Evolutionary conservation across 352 stramenopile genomes (phyloP).

Genomic region (Globisporangium paddicum): DNA sequence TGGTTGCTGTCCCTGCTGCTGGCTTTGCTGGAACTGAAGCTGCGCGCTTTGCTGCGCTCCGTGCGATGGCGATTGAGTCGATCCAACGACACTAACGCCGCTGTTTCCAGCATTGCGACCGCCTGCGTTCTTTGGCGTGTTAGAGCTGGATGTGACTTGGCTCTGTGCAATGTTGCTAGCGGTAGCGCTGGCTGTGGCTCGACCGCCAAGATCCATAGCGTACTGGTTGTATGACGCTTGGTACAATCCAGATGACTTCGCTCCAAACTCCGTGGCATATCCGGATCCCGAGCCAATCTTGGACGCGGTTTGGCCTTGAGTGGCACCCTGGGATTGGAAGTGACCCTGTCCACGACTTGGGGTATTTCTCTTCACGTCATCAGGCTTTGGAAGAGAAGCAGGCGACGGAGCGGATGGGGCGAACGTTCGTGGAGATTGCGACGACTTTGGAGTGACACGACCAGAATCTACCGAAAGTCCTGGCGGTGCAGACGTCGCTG

Average conservation of each 20-base stretch:
- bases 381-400: constrained; percentile 81
- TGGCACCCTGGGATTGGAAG: constrained; percentile 39
- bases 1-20: constrained; percentile 23
- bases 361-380: constrained; percentile 77
- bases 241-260: constrained; percentile 61
- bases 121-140: constrained; percentile 51
- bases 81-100: constrained; percentile 15
- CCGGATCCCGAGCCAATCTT: constrained; percentile 53
- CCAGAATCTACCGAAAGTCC: constrained; percentile 67
- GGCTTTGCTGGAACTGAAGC: constrained; percentile 31
- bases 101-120: constrained; percentile 15
- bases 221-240: constrained; percentile 80
- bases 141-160: constrained; percentile 30
- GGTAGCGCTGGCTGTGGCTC: constrained; percentile 13
- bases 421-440: constrained; percentile 55
- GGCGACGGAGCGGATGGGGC: constrained; percentile 75
- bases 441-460: constrained; percentile 58
- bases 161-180: constrained; percentile 29
- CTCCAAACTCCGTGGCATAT: constrained; percentile 50
- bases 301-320: constrained; percentile 27
- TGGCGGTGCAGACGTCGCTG: constrained; percentile 54
- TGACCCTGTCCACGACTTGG: constrained; percentile 48
- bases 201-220: constrained; percentile 65
- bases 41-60: constrained; percentile 34
- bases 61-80: constrained; percentile 57